Evolutionary conservation across 2,329 filamentous ascomycete species (phyloP).

Genomic region (Penicillium sp.): DNA sequence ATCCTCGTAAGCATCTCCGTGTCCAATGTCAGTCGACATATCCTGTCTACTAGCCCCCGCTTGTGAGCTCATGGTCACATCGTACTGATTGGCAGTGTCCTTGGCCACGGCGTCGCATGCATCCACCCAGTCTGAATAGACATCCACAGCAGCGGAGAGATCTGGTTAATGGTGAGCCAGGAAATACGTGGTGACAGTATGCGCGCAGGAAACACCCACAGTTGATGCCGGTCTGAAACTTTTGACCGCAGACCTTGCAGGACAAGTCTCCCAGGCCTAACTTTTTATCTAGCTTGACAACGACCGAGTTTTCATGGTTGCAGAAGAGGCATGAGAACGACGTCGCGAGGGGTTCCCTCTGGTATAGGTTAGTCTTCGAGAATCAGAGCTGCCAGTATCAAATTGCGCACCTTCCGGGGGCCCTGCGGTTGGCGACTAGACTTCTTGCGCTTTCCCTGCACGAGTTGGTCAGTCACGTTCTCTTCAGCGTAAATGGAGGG

Average conservation of each 20-base stretch:
- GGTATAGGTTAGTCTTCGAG: slow-evolving; percentile 2
- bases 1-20: slow-evolving; percentile 26
- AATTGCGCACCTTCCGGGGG: slow-evolving; percentile 66
- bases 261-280: slow-evolving; percentile 76
- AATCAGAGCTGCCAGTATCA: not conserved
- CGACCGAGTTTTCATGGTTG: slow-evolving; percentile 92
- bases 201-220: slow-evolving; percentile 55
- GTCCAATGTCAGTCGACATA: slow-evolving; percentile 14
- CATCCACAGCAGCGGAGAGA: slow-evolving; percentile 85
- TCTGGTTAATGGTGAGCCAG: slow-evolving; percentile 51
- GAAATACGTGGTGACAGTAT: not conserved
- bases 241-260: slow-evolving; percentile 91
- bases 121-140: slow-evolving; percentile 98
- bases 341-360: slow-evolving; percentile 56
- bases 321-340: slow-evolving; percentile 97
- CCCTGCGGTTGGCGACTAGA: slow-evolving; percentile 76
- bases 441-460: slow-evolving; percentile 92
- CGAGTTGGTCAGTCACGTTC: not conserved
- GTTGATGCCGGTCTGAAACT: slow-evolving; percentile 89
- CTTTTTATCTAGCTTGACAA: slow-evolving; percentile 92
- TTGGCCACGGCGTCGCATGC: slow-evolving; percentile 75
- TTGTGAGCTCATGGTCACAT: slow-evolving; percentile 22
- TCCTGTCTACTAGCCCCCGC: slow-evolving; percentile 21
- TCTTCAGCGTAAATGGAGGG: too few relatives aligned
- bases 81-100: slow-evolving; percentile 48